Base-by-base conservation (phyloP, 2,329 filamentous ascomycete species). In the Xylaria multiplex region DNA sequence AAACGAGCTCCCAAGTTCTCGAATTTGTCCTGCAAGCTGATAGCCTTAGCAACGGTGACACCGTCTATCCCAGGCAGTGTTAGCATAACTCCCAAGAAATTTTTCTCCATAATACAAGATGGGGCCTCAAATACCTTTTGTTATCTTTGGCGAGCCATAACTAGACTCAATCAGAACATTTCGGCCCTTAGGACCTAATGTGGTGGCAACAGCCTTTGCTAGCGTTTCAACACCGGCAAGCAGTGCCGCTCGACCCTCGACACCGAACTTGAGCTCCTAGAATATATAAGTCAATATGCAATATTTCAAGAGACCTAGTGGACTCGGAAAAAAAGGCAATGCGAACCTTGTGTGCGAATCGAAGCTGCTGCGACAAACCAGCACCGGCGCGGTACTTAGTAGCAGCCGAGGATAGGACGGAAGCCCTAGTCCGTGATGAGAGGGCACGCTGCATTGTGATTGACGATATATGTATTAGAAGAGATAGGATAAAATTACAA, bases 81-180 rank as follows among this genome's bases (percentile, higher is more conserved):
- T 46, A 74, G 72, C 56, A 70, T 58, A 24, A 50, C 24, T 40
- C 37, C 49, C 37, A 42, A 43, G 1, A 4, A 6, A 5, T n/a
- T n/a, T 1, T 42, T 22, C 58, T 22, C 58, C 40, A 2, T 5
- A 11, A 49, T 42, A 35, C 14, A 46, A 49, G 11, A 32, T 0
- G 5, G 32, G 4, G 16, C 22, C 24, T 32, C 7, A 79, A 86
- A 70, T 85, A 97, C 95, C 95, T 87, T 99, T 99, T 77, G 96
- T 99, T 83, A 99, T 99, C 89, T 99, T 99, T 77, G 96, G 96
- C 54, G 96, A 97, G 81, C 96, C 96, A 78, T 97, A 99, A 86
- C 93, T 93, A 70, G 95, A 97, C 86, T 99, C 96, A 75, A 99
- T 99, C 78, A 99, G 82, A 73, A 99, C 96, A 84, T 98, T 99